Evolutionary conservation across 805 yeast species (phyloP).

Genomic region (Barnettozyma populi): DNA sequence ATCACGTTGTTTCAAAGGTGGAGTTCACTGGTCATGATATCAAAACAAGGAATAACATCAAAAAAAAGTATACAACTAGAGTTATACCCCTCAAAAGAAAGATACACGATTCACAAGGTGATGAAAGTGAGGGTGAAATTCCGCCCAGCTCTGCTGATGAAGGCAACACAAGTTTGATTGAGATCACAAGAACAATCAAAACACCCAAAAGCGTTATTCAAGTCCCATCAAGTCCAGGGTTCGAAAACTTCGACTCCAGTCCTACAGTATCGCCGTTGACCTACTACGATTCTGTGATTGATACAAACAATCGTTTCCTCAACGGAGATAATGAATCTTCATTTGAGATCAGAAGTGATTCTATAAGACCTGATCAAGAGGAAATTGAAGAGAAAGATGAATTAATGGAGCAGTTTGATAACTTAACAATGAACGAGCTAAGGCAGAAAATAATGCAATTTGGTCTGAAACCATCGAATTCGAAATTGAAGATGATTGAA

Average conservation of each 20-base stretch:
- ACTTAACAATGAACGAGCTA: slow-evolving; percentile 18
- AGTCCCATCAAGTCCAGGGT: slow-evolving; percentile 20
- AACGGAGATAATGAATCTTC: background rate
- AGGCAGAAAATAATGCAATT: slow-evolving; percentile 19
- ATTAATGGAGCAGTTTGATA: slow-evolving; percentile 11
- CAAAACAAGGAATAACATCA: background rate
- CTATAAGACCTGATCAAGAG: background rate
- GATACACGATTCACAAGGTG: slow-evolving; percentile 6
- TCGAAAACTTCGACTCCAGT: slow-evolving; percentile 8
- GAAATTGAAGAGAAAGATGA: slow-evolving; percentile 14
- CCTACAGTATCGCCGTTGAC: slow-evolving; percentile 1
- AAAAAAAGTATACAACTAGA: background rate
- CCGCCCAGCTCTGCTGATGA: slow-evolving; percentile 22
- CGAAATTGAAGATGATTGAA: slow-evolving; percentile 16
- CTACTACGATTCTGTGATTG: background rate
- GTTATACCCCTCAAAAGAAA: slow-evolving; percentile 16
- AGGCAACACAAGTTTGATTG: slow-evolving; percentile 22
- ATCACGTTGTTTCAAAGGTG: slow-evolving; percentile 13
- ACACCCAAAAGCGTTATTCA: slow-evolving; percentile 14
- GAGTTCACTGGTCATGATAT: slow-evolving; percentile 11
- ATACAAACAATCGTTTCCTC: background rate
- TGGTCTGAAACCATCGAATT: slow-evolving; percentile 23
- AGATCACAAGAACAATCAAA: slow-evolving; percentile 23
- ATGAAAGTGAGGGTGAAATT: slow-evolving; percentile 7
- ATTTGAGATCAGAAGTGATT: background rate